Base-by-base conservation (phyloP, 148 eudicot genomes). In the Cornus kousa region DNA sequence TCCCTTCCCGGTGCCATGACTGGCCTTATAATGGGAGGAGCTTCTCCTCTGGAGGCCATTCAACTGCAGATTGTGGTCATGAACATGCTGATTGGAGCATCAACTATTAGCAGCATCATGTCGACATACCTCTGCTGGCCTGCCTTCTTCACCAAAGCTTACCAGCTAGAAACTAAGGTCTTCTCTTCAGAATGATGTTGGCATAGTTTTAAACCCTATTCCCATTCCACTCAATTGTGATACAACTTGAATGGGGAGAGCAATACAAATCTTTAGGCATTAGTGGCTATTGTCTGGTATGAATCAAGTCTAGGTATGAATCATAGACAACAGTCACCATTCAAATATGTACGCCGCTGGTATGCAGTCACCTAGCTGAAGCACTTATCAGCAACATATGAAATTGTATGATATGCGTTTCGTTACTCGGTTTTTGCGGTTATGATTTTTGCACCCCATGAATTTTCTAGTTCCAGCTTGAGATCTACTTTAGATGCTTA, bases 1-100 rank as follows among this genome's bases (percentile, higher is more conserved):
- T 89, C 98, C 1, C 97, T 95, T 59, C 98, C 98, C 0, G 98
- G 98, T 35, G 98, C 97, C 12, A 95, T 95, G 97, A 93, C 98
- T 4, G 97, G 98, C 3, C 89, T 95, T 60, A 95, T 95, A 20
- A 93, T 95, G 97, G 98, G 98, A 37, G 97, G 98, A 17, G 97
- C 98, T 5, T 93, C 98, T 7, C 98, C 98, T 43, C 75, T 91
- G 14, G 97, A 95, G 77, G 98, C 98, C 46, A 90, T 95, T 43
- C 95, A 93, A 64, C 83, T 95, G 7, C 98, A 93, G 80, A 95
- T 95, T 76, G 90, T 95, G 7, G 97, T 95, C 33, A 93, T 95
- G 98, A 95, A 95, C 78, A 93, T 95, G 96, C 87, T 95, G 0
- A 59, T 93, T 0, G 97, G 98, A 14, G 97, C 98, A 9, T 88